Evolutionary conservation across 2,329 filamentous ascomycete genomes (phyloP).

Genomic region (Cladophialophora exuberans): DNA sequence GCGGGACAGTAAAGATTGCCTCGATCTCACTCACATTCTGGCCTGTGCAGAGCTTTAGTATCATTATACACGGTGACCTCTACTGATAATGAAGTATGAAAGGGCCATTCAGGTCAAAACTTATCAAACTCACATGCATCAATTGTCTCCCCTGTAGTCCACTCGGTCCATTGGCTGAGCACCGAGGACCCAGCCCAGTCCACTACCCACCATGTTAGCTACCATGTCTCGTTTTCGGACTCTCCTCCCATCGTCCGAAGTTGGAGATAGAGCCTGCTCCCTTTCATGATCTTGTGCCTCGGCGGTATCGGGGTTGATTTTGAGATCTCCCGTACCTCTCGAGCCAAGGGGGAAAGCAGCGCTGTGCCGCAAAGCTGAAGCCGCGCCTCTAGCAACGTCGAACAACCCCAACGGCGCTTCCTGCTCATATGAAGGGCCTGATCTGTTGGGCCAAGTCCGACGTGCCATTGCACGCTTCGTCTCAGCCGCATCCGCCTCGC

Average conservation of each 20-base stretch:
- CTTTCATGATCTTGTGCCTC: not conserved
- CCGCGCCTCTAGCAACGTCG: conserved; percentile 55
- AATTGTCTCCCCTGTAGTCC: conserved; percentile 5
- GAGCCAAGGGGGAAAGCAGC: conserved; percentile 49
- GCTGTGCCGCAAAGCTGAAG: conserved; percentile 49
- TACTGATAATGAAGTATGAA: not conserved
- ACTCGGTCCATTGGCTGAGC: conserved; percentile 42
- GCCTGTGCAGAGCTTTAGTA: not conserved
- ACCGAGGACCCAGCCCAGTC: conserved; percentile 67
- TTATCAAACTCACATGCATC: not conserved
- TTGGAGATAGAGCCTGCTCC: conserved; percentile 20
- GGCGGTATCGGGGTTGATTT: conserved; percentile 13
- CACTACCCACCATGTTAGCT: conserved; percentile 65
- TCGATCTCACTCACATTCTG: not conserved
- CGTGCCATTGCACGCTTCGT: conserved; percentile 45
- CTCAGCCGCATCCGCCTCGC: conserved; percentile 50
- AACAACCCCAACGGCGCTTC: conserved; percentile 57
- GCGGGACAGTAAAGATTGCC: not conserved
- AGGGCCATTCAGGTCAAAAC: not conserved
- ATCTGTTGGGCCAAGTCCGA: conserved; percentile 34
- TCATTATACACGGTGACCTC: not conserved
- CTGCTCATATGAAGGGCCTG: conserved; percentile 33
- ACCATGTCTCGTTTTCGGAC: conserved; percentile 59
- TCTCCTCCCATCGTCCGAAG: conserved; percentile 33
- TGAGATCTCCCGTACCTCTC: conserved; percentile 21